A percentile compares a stretch with the other conserved stretches of the same genome.
phyloP scores from a whole-genome alignment of 176 grass and related monocot species.

The bread wheat (Triticum aestivum) region IWGSC_CS_RefSeq_v2.1 NC_057797.1:140707542-140708041 shows the following conservation, averaged over 20 bases:
- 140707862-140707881: not conserved
- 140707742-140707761: constrained; percentile 20
- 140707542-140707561: constrained; percentile 34
- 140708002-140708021: constrained; percentile 76
- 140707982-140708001: constrained; percentile 71
- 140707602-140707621: constrained; percentile 92
- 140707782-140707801: constrained; percentile 78
- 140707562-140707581: constrained; percentile 60
- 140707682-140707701: constrained; percentile 78
- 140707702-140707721: constrained; percentile 61
- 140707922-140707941: constrained; percentile 77
- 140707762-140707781: constrained; percentile 57
- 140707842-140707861: not conserved
- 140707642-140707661: constrained; percentile 48
- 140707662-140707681: constrained; percentile 90
- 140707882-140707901: not conserved
- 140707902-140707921: constrained; percentile 44
- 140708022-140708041: constrained; percentile 82
- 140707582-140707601: constrained; percentile 72
- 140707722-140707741: constrained; percentile 58
- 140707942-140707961: constrained; percentile 78
- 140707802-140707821: constrained; percentile 66
- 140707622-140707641: constrained; percentile 72
- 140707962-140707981: constrained; percentile 73
- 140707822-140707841: not conserved